Evolutionary conservation across 352 stramenopile genomes (phyloP).

Genomic region (Pythium graminicola): DNA sequence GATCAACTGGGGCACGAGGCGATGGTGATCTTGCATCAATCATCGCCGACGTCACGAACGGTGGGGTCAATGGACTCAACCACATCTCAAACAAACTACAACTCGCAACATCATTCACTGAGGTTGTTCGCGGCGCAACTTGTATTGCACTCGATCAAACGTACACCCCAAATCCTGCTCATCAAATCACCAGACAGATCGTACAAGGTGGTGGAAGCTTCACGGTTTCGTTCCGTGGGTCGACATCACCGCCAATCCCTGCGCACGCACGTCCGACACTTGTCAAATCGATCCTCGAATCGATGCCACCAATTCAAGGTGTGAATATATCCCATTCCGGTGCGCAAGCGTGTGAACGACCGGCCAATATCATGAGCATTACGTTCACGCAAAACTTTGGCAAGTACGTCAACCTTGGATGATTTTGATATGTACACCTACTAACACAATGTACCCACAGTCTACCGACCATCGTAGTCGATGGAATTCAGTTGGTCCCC

Average conservation of each 20-base stretch:
- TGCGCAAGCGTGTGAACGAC: conserved; percentile 53
- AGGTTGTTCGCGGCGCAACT: conserved; percentile 39
- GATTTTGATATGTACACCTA: conserved; percentile 2
- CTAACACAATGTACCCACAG: conserved; percentile 15
- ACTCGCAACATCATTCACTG: conserved; percentile 43
- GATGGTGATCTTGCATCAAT: conserved; percentile 54
- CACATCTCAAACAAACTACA: conserved; percentile 63
- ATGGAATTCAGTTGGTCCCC: conserved; percentile 25
- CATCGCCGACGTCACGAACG: conserved; percentile 46
- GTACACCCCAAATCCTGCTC: conserved; percentile 30
- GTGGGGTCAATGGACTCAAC: conserved; percentile 34
- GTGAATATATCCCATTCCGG: conserved; percentile 48
- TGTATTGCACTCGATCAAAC: conserved; percentile 52
- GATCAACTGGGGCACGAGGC: conserved; percentile 27
- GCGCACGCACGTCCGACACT: conserved; percentile 29
- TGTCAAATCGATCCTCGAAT: conserved; percentile 34
- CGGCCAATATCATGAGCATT: conserved; percentile 52
- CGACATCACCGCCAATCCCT: conserved; percentile 54
- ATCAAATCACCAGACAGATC: conserved; percentile 41
- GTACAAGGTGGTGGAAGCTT: conserved; percentile 43
- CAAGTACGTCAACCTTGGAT: conserved; percentile 37
- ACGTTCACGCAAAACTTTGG: conserved; percentile 80
- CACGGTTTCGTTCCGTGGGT: conserved; percentile 54
- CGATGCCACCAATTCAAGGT: conserved; percentile 47
- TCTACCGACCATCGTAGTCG: conserved; percentile 48